Evolutionary conservation across 164 flowering plant genomes (phyloP), one percentile per base, ranked within the genome.

Genomic region (Chimonanthus praecox): DNA sequence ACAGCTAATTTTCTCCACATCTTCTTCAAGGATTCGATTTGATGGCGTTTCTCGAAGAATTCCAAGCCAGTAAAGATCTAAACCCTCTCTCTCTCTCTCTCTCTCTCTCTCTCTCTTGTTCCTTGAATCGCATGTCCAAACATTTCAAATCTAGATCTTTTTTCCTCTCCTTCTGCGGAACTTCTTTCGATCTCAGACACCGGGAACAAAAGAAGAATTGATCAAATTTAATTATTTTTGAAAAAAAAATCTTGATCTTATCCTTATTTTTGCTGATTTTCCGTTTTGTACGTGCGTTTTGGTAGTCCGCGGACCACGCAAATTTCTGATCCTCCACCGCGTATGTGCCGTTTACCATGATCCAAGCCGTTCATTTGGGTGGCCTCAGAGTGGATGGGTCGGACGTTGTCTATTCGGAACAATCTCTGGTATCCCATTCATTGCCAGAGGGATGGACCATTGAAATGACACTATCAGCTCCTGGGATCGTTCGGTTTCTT

Each of bases 11-110:
- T 15, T 54, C 15, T 15, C 60, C 60, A 54, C 15, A 54, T 54
- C 15, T 54, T 7, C 8, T 8, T 54, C 15, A 7, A 15, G 11
- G 15, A 15, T 15, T 7, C 11, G 11, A 54, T 20, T 20, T 9
- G 20, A 74, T 74, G 76, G 67, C 72, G 47, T 74, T 74, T 68
- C 76, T 74, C 33, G 76, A 74, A 69, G 76, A 74, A 13, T 74
- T 74, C 21, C 58, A 68, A 48, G 67, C 76, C 54, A 69, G 76
- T 33, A 33, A 33, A 33, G 33, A 33, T 33, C 33, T 69, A 68
- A 69, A 72, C 43, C 20, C 60, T 33, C 11, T 47, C n/a, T 15
- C 49, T 10, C 58, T 21, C 13, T 9, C 11, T 47, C n/a, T 15
- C 49, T 10, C 58, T 21, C 13, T 9, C 66, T 16, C 72, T 68